These are phyloP conservation scores for Lipomyces japonicus DNA, from an alignment of 805 yeast species.

Conservation along the genomic window DNA sequence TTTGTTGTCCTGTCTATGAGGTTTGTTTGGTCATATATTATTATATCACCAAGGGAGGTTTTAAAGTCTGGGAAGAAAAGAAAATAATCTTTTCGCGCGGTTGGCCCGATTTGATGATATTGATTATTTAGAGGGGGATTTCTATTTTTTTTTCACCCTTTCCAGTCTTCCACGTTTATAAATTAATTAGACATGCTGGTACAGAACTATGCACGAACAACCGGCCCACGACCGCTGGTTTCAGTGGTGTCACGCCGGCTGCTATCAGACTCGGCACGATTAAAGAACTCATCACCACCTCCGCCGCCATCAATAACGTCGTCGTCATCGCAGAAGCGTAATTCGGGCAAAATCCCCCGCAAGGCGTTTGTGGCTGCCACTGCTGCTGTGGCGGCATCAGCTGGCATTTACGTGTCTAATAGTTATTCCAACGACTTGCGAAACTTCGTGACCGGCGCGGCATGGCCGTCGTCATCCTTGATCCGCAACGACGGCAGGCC, in stretches of 20 bases:
- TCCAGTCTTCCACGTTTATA: too few relatives aligned
- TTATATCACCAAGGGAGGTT: background rate
- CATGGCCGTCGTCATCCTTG: slow-evolving; percentile 3
- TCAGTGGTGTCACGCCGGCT: background rate
- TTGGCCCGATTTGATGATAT: too few relatives aligned
- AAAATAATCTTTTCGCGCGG: too few relatives aligned
- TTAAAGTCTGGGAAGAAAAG: too few relatives aligned
- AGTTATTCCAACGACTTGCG: too few relatives aligned
- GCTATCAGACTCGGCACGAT: background rate
- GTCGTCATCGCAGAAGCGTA: slow-evolving; percentile 1
- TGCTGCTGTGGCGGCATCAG: slow-evolving; percentile 17
- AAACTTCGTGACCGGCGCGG: too few relatives aligned
- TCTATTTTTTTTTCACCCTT: too few relatives aligned
- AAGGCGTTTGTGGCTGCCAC: slow-evolving; percentile 10
- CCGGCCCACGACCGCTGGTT: background rate
- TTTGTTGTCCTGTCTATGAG: background rate
- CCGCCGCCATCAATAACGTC: background rate
- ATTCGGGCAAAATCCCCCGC: background rate
- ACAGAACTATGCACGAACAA: background rate
- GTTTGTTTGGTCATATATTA: background rate
- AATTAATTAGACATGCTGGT: too few relatives aligned
- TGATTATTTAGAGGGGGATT: too few relatives aligned
- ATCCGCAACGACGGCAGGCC: slow-evolving; percentile 19
- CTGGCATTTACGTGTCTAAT: slow-evolving; percentile 1
- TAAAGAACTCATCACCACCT: background rate